These are phyloP conservation scores for Primulina huaijiensis DNA, from an alignment of 257 asterid species.

Conservation along the genomic window DNA sequence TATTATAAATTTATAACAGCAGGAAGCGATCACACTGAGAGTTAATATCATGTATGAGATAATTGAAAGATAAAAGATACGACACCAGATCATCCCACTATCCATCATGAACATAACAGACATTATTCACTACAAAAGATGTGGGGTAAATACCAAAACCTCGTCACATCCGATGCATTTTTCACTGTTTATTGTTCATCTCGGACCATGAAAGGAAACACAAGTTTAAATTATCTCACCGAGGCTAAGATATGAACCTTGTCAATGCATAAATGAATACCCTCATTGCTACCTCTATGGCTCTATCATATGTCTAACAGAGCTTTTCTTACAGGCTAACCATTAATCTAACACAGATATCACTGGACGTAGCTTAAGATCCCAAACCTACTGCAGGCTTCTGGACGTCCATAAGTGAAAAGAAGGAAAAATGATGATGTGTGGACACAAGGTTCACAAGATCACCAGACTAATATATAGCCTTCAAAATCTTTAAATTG, in stretches of 20 bases:
- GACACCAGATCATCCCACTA: not conserved
- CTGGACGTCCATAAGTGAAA: not conserved
- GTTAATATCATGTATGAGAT: not conserved
- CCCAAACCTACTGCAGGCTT: not conserved
- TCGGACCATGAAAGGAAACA: not conserved
- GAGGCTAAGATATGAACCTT: not conserved
- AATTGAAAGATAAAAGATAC: too few relatives aligned
- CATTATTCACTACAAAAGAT: not conserved
- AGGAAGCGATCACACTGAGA: not conserved
- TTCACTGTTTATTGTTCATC: too few relatives aligned
- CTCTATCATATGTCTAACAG: not conserved
- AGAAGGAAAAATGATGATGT: not conserved
- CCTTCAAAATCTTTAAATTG: too few relatives aligned
- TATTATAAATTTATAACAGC: not conserved
- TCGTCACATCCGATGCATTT: not conserved
- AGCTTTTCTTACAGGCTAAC: not conserved
- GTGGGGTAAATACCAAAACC: not conserved
- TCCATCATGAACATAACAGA: not conserved
- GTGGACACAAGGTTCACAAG: too few relatives aligned
- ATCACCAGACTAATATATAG: too few relatives aligned
- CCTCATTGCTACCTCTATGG: not conserved
- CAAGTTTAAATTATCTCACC: not conserved
- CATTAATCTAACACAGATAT: not conserved
- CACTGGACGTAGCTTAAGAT: not conserved
- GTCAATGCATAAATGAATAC: not conserved